These are phyloP conservation scores for Nepenthes gracilis DNA, from an alignment of 148 eudicot species.

Conservation along the genomic window DNA sequence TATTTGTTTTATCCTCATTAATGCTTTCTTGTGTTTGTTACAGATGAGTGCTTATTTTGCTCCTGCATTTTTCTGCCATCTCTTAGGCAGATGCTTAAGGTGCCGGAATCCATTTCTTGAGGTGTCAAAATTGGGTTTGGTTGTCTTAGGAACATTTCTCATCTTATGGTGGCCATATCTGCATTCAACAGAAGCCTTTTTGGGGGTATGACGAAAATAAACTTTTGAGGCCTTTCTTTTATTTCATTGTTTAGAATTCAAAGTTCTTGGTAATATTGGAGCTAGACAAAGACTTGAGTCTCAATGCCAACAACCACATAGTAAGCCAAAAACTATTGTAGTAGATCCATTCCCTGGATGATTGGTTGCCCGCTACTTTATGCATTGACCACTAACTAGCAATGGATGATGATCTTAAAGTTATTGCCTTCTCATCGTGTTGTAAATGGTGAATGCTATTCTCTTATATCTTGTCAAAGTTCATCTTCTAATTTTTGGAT, in stretches of 20 bases:
- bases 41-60: conserved; percentile 99
- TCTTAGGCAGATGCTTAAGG: conserved; percentile 77
- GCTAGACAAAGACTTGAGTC: no score
- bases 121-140: conserved; percentile 63
- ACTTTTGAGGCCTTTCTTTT: conserved; percentile 8
- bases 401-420: no score
- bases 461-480: no score
- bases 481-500: no score
- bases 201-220: conserved; percentile 35
- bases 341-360: no score
- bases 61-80: conserved; percentile 87
- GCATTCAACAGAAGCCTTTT: conserved; percentile 47
- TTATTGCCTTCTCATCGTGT: neutral
- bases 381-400: no score
- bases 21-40: conserved; percentile 9
- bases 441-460: no score
- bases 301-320: no score
- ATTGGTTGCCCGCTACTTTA: no score
- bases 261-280: neutral
- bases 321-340: no score
- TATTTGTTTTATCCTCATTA: no score
- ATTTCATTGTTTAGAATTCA: neutral
- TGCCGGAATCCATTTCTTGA: conserved; percentile 56
- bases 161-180: conserved; percentile 91
- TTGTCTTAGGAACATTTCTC: conserved; percentile 69